A percentile compares a stretch with the other conserved stretches of the same genome.
These are phyloP conservation scores for Ottelia alismoides DNA, from an alignment of 106 monocot species.

Conservation along the genomic window DNA sequence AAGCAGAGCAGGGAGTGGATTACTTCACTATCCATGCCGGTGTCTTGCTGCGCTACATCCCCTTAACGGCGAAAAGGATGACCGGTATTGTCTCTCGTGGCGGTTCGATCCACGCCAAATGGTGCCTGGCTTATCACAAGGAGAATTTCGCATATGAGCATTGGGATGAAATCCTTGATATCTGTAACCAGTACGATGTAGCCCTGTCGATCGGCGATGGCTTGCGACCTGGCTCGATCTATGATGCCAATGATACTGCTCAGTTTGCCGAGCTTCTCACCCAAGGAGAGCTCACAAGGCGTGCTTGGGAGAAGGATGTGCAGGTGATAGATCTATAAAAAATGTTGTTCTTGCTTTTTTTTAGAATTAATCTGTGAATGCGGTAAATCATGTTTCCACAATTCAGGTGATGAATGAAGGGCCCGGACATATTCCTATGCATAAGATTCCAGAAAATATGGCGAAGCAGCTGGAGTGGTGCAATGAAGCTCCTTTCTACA, in stretches of 20 bases:
- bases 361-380: no score
- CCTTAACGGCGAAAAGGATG: slow-evolving; percentile 24
- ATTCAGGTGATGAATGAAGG: slow-evolving; percentile 96
- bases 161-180: slow-evolving; percentile 28
- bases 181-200: slow-evolving; percentile 24
- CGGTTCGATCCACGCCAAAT: slow-evolving; percentile 28
- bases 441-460: slow-evolving; percentile 99
- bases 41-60: slow-evolving; percentile 24
- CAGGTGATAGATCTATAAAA: no score
- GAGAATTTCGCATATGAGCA: slow-evolving; percentile 30
- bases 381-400: not conserved
- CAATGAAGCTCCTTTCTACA: slow-evolving; percentile 93
- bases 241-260: slow-evolving; percentile 25
- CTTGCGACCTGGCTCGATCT: slow-evolving; percentile 20
- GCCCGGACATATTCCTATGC: slow-evolving; percentile 94
- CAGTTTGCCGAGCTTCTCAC: slow-evolving; percentile 26
- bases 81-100: slow-evolving; percentile 25
- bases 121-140: slow-evolving; percentile 23
- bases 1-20: slow-evolving; percentile 28
- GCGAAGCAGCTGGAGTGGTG: slow-evolving; percentile 96
- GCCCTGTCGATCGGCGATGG: slow-evolving; percentile 23
- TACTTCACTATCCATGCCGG: slow-evolving; percentile 27
- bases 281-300: slow-evolving; percentile 20
- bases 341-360: no score
- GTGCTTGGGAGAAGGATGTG: slow-evolving; percentile 27